Evolutionary conservation across 148 eudicot genomes (phyloP).

Genomic region (Heliosperma pusillum): DNA sequence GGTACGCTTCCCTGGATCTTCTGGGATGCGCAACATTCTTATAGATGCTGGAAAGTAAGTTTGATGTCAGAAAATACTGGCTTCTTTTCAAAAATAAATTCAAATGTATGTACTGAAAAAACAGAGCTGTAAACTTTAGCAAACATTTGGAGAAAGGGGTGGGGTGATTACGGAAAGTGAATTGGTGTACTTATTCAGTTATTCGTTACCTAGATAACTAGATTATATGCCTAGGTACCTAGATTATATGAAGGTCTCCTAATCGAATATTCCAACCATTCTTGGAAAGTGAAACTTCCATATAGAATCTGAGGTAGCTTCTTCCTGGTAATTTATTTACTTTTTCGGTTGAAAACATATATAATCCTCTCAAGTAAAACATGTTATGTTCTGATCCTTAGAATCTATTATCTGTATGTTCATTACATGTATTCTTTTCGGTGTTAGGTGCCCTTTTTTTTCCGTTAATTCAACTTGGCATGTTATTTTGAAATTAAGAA

Average conservation of each 20-base stretch:
- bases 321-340: neutral
- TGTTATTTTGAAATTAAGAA: no score
- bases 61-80: neutral
- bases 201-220: neutral
- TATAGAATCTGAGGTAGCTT: neutral
- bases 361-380: no score
- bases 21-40: constrained; percentile 65
- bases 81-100: no score
- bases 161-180: no score
- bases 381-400: no score
- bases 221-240: neutral
- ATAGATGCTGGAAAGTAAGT: constrained; percentile 96
- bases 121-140: no score
- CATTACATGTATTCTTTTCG: no score
- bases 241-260: neutral
- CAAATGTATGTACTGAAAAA: no score
- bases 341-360: neutral
- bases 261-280: neutral
- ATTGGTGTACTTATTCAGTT: neutral
- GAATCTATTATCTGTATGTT: no score
- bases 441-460: no score
- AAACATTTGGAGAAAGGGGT: no score
- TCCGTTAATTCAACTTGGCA: no score
- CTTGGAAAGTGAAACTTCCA: neutral
- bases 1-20: constrained; percentile 49